Base-by-base conservation (phyloP, 768 basidiomycete species). In the Calocera viscosa region DNA sequence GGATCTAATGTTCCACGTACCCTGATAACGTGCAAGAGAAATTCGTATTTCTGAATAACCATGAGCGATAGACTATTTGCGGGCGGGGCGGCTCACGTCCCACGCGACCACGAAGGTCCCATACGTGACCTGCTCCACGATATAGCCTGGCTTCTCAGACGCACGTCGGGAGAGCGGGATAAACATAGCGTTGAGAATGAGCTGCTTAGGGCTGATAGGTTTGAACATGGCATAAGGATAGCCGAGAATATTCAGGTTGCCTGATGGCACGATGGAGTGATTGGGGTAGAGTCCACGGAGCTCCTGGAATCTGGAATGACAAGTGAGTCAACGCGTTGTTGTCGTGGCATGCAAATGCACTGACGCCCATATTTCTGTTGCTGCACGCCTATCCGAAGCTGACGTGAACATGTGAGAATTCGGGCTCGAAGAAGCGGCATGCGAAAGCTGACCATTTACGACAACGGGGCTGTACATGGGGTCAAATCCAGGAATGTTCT, bases 221-320 rank as follows among this genome's bases (percentile, higher is more conserved):
- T 79, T 73, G 1, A 78, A 73, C n/a, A 72, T 65, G 22, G 80
- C 79, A 17, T 74, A 82, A 43, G 88, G 87, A 69, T 82, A 83
- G 22, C 72, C 72, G 8, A 87, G 73, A 53, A 87, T 69, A 67
- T 81, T 76, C 68, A 86, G 72, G 32, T 76, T 72, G 64, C 68
- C 74, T 67, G 85, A 83, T 7, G 75, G 71, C 8, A 88, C 80
- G 30, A 89, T 70, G 30, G 85, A 84, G 71, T 87, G 79, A 11
- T 82, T 80, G 5, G 88, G 86, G 72, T 89, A 85, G 17, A 86
- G 67, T 70, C 78, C 81, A 39, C 80, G 82, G 40, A 90, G 77
- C 40, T 79, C 75, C 67, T 84, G 78, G 72, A 71, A 81, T 75
- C 76, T 75, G 68, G 17, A 64, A 49, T 5, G 33, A 17, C 34